Percentiles rank a stretch among this genome's conserved stretches.
Evolutionary conservation across 768 basidiomycete genomes (phyloP).

Genomic region (Suillus paluster): DNA sequence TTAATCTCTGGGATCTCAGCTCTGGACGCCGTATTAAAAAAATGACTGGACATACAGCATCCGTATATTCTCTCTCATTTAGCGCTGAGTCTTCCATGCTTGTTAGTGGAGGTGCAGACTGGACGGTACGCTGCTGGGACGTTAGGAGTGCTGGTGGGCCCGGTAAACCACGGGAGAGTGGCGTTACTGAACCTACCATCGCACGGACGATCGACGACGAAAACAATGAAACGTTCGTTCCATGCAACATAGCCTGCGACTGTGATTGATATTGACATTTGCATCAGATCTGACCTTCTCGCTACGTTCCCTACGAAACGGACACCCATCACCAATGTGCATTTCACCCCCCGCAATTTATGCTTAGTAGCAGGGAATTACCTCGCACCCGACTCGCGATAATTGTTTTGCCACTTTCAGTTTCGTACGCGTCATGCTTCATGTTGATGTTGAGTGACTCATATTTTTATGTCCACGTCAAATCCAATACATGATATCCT

Average conservation of each 20-base stretch:
- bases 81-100: conserved; percentile 90
- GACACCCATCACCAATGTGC: conserved; percentile 89
- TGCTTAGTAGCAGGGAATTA: conserved; percentile 86
- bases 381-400: conserved; percentile 61
- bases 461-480: background rate
- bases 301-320: conserved; percentile 95
- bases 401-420: conserved; percentile 6
- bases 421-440: background rate
- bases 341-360: conserved; percentile 94
- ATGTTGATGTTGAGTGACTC: background rate
- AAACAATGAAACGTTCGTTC: conserved; percentile 71
- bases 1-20: conserved; percentile 96
- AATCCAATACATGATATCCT: background rate
- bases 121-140: conserved; percentile 99
- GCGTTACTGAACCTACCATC: conserved; percentile 38
- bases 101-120: conserved; percentile 91
- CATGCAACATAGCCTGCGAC: background rate
- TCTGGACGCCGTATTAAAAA: conserved; percentile 95
- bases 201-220: conserved; percentile 51
- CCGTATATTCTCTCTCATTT: conserved; percentile 90
- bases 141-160: conserved; percentile 79
- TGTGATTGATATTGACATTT: conserved; percentile 14
- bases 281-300: conserved; percentile 75
- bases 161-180: conserved; percentile 62
- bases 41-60: conserved; percentile 91